phyloP scores from a whole-genome alignment of 2,329 filamentous ascomycete genomes.

The Diaporthe vexans region DNA sequence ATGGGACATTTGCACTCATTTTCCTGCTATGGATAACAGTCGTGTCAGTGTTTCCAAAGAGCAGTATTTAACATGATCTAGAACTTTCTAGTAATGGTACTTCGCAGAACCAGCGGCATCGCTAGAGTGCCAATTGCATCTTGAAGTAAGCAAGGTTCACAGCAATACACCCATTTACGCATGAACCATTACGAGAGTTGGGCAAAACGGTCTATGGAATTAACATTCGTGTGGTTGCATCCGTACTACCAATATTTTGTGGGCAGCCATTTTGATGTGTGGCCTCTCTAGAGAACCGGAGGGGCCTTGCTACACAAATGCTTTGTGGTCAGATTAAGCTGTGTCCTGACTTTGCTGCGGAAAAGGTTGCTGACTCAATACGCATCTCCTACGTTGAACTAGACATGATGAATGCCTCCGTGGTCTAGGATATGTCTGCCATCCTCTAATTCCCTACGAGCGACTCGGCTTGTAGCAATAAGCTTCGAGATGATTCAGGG shows the following conservation, averaged over 20 bases:
- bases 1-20: too few species aligned
- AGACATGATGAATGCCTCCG: neutral
- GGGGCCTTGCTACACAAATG: neutral
- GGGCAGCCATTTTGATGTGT: too few species aligned
- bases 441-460: neutral
- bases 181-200: too few species aligned
- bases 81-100: too few species aligned
- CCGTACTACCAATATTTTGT: too few species aligned
- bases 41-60: fast-evolving
- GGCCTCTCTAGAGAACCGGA: neutral
- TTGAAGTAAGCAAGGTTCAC: too few species aligned
- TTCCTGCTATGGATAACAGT: neutral
- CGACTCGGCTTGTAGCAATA: neutral
- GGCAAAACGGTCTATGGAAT: too few species aligned
- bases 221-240: too few species aligned
- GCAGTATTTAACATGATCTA: too few species aligned
- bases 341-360: neutral
- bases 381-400: neutral
- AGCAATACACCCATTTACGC: too few species aligned
- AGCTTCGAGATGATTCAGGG: neutral
- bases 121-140: too few species aligned
- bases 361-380: neutral
- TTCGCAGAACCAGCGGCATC: too few species aligned
- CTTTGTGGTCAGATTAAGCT: neutral
- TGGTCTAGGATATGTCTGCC: neutral